Evolutionary conservation across 805 yeast species (phyloP), one percentile per base, ranked within the genome.

Genomic region (Kuraishia capsulata): DNA sequence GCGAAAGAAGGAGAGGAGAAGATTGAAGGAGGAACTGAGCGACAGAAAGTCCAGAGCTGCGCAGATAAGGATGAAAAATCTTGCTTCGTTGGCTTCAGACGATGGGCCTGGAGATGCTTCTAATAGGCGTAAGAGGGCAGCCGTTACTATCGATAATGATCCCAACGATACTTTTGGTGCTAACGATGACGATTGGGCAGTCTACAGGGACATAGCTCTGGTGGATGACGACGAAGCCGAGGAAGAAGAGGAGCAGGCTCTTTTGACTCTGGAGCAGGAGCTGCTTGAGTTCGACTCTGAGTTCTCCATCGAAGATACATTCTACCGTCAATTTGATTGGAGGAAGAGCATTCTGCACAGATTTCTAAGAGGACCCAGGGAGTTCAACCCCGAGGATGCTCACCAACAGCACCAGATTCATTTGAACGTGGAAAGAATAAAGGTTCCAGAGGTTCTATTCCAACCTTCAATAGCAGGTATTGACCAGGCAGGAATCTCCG

Each of bases 121-220:
- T 36, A 65, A 76, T 23, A 71, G 69, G 29, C 67, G 81, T 50
- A 62, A 61, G 42, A 62, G 69, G 42, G 72, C 67, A 5, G 75
- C 71, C 47, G 75, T 79, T 1, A 76, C 88, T 1, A 81, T 84
- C 25, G 96, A 86, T 51, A 86, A 85, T 47, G 97, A 87, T 56
- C 95, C 94, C 13, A 86, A 78, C 50, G 97, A 90, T 59, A 85
- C 89, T 0, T 89, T 90, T 59, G 97, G 97, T 40, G 89, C 96
- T 2, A 79, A 87, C 51, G 97, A 90, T 54, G 95, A 84, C 40
- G 98, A 92, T 58, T 90, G 97, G 97, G 76, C 82, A 18, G 79
- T 87, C 14, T 90, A 90, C 55, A 73, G 92, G 49, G 92, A 86
- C 52, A 82, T 88, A 40, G 75, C 86, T 16, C 76, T 73, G 44